Conservation (phyloP, 129 eudicot genomes). For the Flaveria ramosissima region DNA sequence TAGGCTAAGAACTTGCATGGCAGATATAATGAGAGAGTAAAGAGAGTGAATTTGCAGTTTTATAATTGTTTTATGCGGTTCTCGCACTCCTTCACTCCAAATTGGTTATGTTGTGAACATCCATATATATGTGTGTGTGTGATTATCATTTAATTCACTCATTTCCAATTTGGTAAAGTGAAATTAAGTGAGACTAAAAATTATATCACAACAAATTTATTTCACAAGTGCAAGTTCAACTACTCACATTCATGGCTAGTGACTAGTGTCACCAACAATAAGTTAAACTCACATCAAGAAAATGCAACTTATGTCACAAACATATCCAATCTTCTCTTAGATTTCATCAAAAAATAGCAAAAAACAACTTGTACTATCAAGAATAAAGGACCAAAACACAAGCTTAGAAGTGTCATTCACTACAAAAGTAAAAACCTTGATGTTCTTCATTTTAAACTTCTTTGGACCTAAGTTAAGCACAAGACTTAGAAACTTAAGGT, state of each 20-base stretch:
- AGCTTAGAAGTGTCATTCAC: not conserved
- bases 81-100: not conserved
- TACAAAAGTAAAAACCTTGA: constrained; percentile 1
- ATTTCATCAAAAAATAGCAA: constrained; percentile 1
- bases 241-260: constrained; percentile 24
- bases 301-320: not conserved
- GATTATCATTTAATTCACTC: not conserved
- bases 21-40: no score
- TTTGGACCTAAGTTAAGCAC: not conserved
- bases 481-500: constrained; percentile 11
- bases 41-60: not conserved
- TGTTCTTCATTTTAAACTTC: constrained; percentile 18
- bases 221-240: constrained; percentile 16
- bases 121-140: not conserved
- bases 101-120: not conserved
- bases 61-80: not conserved
- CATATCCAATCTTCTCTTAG: not conserved
- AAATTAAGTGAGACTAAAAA: not conserved
- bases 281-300: constrained; percentile 22
- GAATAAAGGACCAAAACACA: constrained; percentile 13
- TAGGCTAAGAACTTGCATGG: not conserved
- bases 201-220: not conserved
- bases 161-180: not conserved
- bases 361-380: not conserved
- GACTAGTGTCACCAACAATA: constrained; percentile 11